These are phyloP conservation scores for Herpetomonas samuelpessoai DNA, from an alignment of 208 protist species.

Conservation along the genomic window DNA sequence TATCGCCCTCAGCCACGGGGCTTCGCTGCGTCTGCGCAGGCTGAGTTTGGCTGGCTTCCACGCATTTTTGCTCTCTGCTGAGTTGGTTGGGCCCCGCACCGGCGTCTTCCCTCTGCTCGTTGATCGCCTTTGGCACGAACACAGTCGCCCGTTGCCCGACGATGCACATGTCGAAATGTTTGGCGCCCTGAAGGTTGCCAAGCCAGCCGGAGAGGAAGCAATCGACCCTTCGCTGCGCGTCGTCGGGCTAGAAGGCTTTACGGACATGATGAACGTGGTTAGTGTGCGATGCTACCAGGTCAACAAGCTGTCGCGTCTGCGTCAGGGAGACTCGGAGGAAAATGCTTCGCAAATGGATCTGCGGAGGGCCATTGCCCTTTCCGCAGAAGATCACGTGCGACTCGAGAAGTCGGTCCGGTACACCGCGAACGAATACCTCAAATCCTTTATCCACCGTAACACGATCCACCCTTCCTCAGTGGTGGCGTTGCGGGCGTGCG, in stretches of 20 bases:
- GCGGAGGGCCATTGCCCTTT: constrained; percentile 48
- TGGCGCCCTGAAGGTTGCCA: too few species aligned
- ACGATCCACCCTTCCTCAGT: constrained; percentile 46
- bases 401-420: constrained; percentile 65
- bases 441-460: constrained; percentile 47
- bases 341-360: constrained; percentile 8
- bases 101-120: constrained; percentile 73
- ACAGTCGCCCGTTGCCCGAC: constrained; percentile 14
- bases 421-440: constrained; percentile 56
- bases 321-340: constrained; percentile 15
- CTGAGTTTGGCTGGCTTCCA: constrained; percentile 59
- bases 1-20: constrained; percentile 81
- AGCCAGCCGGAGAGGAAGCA: neutral
- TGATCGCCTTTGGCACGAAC: constrained; percentile 59
- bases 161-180: constrained; percentile 12
- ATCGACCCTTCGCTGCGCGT: constrained; percentile 16
- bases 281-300: constrained; percentile 82
- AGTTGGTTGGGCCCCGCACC: constrained; percentile 51
- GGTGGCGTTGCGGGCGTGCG: constrained; percentile 34
- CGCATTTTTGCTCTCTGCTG: constrained; percentile 52
- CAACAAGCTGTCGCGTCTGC: constrained; percentile 27
- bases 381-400: constrained; percentile 61
- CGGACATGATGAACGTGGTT: constrained; percentile 85
- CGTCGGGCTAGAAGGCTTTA: constrained; percentile 72
- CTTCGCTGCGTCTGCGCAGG: constrained; percentile 25